Evolutionary conservation across 768 basidiomycete species (phyloP).

Genomic region (Cantharellus anzutake): DNA sequence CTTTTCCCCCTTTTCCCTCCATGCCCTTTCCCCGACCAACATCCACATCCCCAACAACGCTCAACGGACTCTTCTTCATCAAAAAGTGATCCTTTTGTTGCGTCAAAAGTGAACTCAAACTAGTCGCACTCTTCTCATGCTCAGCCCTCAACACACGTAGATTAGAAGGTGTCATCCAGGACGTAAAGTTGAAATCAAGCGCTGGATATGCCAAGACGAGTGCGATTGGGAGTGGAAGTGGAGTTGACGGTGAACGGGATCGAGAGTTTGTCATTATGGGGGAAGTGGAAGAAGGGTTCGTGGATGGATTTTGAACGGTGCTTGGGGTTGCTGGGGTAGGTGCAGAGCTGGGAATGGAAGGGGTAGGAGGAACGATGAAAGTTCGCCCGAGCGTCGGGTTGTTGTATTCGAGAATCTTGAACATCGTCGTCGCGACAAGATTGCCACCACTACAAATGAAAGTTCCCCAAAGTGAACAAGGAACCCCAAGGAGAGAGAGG

Average conservation of each 20-base stretch:
- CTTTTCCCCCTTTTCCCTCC: slow-evolving; percentile 8
- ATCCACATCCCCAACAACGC: slow-evolving; percentile 66
- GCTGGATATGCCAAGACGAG: slow-evolving; percentile 81
- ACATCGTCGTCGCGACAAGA: slow-evolving; percentile 64
- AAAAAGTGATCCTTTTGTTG: slow-evolving; percentile 66
- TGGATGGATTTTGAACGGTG: too few relatives aligned
- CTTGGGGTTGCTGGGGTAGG: too few relatives aligned
- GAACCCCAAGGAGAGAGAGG: neutral
- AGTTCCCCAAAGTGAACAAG: neutral
- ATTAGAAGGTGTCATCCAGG: slow-evolving; percentile 79
- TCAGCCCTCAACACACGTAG: slow-evolving; percentile 72
- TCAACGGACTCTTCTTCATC: slow-evolving; percentile 73
- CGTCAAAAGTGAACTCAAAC: slow-evolving; percentile 53
- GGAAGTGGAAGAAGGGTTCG: too few relatives aligned
- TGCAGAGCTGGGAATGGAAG: too few relatives aligned
- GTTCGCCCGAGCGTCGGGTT: slow-evolving; percentile 27
- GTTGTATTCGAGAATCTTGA: slow-evolving; percentile 58
- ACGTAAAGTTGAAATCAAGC: slow-evolving; percentile 94
- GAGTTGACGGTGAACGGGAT: slow-evolving; percentile 20
- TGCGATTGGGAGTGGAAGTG: slow-evolving; percentile 54
- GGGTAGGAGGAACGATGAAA: neutral
- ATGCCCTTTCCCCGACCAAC: slow-evolving; percentile 15
- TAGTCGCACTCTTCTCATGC: slow-evolving; percentile 46
- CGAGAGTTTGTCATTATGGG: slow-evolving; percentile 38
- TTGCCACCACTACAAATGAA: slow-evolving; percentile 52